Base-by-base conservation (phyloP, 2,329 filamentous ascomycete species). In the Talaromyces pinophilus region DNA sequence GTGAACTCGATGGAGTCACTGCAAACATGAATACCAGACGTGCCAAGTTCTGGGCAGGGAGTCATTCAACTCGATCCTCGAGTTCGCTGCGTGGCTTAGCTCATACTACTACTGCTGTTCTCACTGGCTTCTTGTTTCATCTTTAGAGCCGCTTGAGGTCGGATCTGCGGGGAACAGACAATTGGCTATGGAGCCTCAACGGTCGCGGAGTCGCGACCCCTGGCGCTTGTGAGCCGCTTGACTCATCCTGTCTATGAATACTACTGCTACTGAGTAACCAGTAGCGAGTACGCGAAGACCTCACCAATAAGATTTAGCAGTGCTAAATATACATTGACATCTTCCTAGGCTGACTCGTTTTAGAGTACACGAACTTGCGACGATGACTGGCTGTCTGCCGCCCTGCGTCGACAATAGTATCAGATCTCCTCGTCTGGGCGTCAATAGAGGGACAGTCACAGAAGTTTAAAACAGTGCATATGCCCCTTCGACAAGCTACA, bases 351-450 rank as follows among this genome's bases (percentile, higher is more conserved):
- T 54, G 59, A 38, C 22, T 65, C 40, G 48, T 65, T 65, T 65
- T 65, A 30, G 28, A 59, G 22, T 42, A 42, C 35, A 15, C 15
- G 15, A 35, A 48, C 30, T 44, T 30, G 40, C 30, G 25, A 42
- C 28, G 35, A 62, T 59, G 59, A 66, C 59, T 66, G 59, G 64
- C 33, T 66, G 22, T 48, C 52, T 66, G 59, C 50, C n/a, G 19
- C 8, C 44, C n/a, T 42, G 28, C 42, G 22, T 66, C 48, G 30
- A 50, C 33, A 48, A 35, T 48, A 59, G 15, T 40, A 40, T 33
- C 22, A 46, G 50, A 52, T 63, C 33, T 42, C 19, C 28, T 63
- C 28, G 48, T 19, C 19, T 44, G 7, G 50, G 50, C 59, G 40
- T 63, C 50, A 50, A 46, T 42, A 60, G 22, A 60, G 22, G 35